These are phyloP conservation scores for Aspergillus vadensis DNA, from an alignment of 2,329 filamentous ascomycete genomes.

Conservation along the genomic window DNA sequence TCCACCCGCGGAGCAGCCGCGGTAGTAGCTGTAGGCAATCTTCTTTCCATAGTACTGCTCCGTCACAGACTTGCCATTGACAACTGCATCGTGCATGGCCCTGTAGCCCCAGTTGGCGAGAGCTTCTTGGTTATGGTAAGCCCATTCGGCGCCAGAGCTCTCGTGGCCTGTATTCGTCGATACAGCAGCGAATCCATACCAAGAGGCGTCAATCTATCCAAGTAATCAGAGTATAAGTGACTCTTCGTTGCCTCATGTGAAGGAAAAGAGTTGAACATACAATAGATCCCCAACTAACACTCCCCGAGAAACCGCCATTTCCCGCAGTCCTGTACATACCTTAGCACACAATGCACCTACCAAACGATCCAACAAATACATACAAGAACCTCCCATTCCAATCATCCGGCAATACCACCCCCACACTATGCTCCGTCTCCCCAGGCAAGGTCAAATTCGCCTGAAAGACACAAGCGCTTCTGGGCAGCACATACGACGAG, in stretches of 20 bases:
- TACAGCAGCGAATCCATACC: conserved; percentile 44
- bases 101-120: conserved; percentile 44
- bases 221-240: not conserved
- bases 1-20: conserved; percentile 63
- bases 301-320: not conserved
- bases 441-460: not conserved
- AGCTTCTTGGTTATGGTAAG: conserved; percentile 34
- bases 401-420: not conserved
- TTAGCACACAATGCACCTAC: not conserved
- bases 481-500: not conserved
- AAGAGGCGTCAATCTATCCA: not conserved
- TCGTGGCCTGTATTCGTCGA: conserved; percentile 52
- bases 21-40: conserved; percentile 43
- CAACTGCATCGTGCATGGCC: conserved; percentile 54
- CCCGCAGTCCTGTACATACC: not conserved
- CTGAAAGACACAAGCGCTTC: not conserved
- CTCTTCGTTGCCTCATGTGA: not conserved
- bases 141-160: conserved; percentile 32
- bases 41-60: conserved; percentile 51
- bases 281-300: conserved; percentile 1
- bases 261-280: not conserved
- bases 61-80: conserved; percentile 51
- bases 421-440: not conserved
- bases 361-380: not conserved
- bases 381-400: conserved; percentile 1